A percentile compares a stretch with the other conserved stretches of the same genome.
phyloP scores from a whole-genome alignment of 257 asterid species.

The Nicotiana benthamiana region DNA sequence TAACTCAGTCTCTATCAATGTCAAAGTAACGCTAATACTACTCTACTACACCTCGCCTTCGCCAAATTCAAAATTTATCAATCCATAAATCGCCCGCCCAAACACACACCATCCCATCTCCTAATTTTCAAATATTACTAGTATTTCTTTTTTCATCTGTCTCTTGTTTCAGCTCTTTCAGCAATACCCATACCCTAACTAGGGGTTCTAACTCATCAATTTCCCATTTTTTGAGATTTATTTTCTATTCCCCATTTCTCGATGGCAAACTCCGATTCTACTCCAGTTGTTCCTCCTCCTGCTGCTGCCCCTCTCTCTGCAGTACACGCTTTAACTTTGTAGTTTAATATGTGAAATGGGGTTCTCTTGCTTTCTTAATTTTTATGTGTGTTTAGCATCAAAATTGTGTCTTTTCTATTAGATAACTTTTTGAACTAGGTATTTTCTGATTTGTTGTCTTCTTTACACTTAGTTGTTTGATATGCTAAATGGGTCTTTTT shows the following conservation, averaged over 20 bases:
- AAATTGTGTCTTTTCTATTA: background rate
- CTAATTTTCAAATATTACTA: background rate
- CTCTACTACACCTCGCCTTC: background rate
- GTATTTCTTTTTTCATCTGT: background rate
- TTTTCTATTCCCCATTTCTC: constrained; percentile 1
- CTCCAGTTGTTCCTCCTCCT: constrained; percentile 22
- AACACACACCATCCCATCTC: background rate
- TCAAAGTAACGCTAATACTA: background rate
- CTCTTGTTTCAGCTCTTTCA: background rate
- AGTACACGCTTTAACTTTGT: constrained; percentile 11
- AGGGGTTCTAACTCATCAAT: constrained; percentile 4
- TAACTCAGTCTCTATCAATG: background rate
- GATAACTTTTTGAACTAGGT: background rate
- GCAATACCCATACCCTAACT: constrained; percentile 5
- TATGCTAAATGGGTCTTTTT: background rate
- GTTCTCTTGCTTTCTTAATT: background rate
- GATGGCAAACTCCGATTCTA: constrained; percentile 49
- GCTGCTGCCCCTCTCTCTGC: constrained; percentile 35
- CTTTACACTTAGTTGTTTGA: background rate
- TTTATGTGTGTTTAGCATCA: background rate
- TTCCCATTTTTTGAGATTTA: background rate
- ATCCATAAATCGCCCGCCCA: constrained; percentile 39
- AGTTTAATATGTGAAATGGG: background rate
- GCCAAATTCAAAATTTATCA: background rate
- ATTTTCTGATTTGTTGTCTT: background rate